Base-by-base conservation (phyloP, 2,329 filamentous ascomycete species). In the Sporothrix humicola region DNA sequence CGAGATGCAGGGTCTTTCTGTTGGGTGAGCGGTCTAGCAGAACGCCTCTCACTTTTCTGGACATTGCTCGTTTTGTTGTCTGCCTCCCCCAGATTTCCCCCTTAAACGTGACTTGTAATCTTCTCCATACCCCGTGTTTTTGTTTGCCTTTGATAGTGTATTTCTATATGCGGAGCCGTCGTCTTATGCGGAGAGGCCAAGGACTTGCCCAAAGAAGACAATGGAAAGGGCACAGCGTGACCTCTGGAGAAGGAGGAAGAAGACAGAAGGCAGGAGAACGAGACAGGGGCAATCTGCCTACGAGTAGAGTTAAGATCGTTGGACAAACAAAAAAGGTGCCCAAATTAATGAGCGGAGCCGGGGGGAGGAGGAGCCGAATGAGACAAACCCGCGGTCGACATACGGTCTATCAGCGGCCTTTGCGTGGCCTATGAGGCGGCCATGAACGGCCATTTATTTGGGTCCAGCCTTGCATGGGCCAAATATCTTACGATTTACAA, bases 111-210 rank as follows among this genome's bases (percentile, higher is more conserved):
- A 46, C 9, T 65, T 44, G 58, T n/a, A 7, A n/a, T 31, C 56
- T 26, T 70, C 56, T 63, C 31, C 59, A 63, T 66, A 52, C 46
- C 23, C 46, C 65, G 52, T 68, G 52, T 31, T 58, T 48, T 44
- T 48, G 12, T n/a, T 70, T 73, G 20, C 12, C 52, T 13, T 37
- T 17, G 2, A 13, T 20, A 9, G 42, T 63, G 44, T 15, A 69
- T 56, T 69, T 56, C 3, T 15, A 69, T 15, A 37, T 69, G 48
- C 66, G 48, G 48, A 69, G 46, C 66, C 66, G 48, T 69, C 48
- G 26, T 42, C 65, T 37, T 54, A 20, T 54, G 26, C 46, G 65
- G 65, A 52, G 65, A 69, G 65, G 42, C 61, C 42, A 66, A 66
- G 61, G 46, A 13, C 20, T 48, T 42, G 48, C 42, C 12, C 8